Base-by-base conservation (phyloP, 1,139 yeast genomes). In the Arxiozyma heterogenica region DNA sequence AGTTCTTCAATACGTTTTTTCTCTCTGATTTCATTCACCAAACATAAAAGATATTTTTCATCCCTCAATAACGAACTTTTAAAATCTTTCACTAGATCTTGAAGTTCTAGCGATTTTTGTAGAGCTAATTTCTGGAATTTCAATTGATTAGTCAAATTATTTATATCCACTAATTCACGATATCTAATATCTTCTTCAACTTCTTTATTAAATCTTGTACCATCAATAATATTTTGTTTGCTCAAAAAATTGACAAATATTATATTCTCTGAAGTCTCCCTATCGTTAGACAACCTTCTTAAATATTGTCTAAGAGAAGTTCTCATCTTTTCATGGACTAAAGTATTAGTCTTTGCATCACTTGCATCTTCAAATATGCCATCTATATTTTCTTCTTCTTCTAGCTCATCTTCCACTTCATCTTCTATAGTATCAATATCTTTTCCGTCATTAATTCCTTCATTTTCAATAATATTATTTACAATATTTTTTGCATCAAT, bases 281-380 rank as follows among this genome's bases (percentile, higher is more conserved):
- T 75, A 50, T 79, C 78, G 41, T 76, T 72, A 5, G 80, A 63
- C 21, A 90, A 69, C 5, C 76, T 68, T 45, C 77, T 73, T 53
- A 91, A 63, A 64, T 86, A 91, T 0, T 91, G 88, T 53, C 97
- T 74, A 45, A 91, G 71, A 0, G 94, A 80, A 21, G 89, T 75
- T 48, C 98, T 73, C 59, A 88, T 77, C 60, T 82, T 83, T 66
- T 91, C 98, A 23, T 85, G 73, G 1, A 78, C 76, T 7, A 81
- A 66, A 38, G 62, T 66, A 44, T 51, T 58, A 41, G 58, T 56
- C 41, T 55, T 59, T 3, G 55, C 39, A 23, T 63, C 66, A 30
- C 57, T 54, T 2, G 66, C 66, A 20, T 66, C 69, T 25, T 66
- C 64, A 34, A 57, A 61, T 20, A 57, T 62, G 12, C 58, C 61